Conservation (phyloP, 2,329 filamentous ascomycete genomes). For the Penicillium sumatraense region DNA sequence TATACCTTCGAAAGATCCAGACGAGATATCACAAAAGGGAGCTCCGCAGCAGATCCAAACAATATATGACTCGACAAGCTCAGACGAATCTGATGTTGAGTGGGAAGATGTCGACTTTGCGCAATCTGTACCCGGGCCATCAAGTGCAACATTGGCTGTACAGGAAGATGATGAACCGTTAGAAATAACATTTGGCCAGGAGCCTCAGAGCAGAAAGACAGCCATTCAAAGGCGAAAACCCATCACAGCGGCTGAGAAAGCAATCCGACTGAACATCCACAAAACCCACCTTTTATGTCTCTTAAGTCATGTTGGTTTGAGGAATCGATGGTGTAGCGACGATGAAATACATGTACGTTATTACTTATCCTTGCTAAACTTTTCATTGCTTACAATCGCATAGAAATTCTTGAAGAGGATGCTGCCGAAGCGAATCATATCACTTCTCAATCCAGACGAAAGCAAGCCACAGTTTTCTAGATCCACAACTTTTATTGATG, state of each 20-base stretch:
- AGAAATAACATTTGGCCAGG: slow-evolving; percentile 32
- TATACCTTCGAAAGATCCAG: slow-evolving; percentile 13
- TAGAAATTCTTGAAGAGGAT: slow-evolving; percentile 62
- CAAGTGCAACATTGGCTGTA: slow-evolving; percentile 8
- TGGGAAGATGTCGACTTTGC: slow-evolving; percentile 66
- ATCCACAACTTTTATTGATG: slow-evolving; percentile 77
- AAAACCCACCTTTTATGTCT: slow-evolving; percentile 85
- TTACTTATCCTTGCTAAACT: neutral
- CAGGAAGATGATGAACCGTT: neutral
- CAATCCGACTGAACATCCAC: slow-evolving; percentile 74
- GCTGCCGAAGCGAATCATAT: slow-evolving; percentile 67
- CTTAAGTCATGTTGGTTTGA: slow-evolving; percentile 73
- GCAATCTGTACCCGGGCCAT: slow-evolving; percentile 30
- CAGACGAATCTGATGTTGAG: slow-evolving; percentile 65
- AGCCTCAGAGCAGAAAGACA: slow-evolving; percentile 29
- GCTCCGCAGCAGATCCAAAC: slow-evolving; percentile 31
- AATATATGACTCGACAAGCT: slow-evolving; percentile 47
- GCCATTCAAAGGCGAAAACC: slow-evolving; percentile 52
- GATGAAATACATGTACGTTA: slow-evolving; percentile 62
- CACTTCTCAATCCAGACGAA: slow-evolving; percentile 70
- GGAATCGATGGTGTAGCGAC: slow-evolving; percentile 92
- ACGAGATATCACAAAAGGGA: slow-evolving; percentile 2
- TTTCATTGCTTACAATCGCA: slow-evolving; percentile 17
- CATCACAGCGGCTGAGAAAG: slow-evolving; percentile 61
- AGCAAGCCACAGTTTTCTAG: slow-evolving; percentile 74